Percentiles rank a stretch among this genome's conserved stretches.
phyloP scores from a whole-genome alignment of 306 rosid species.

The Rosa lucieae region DNA sequence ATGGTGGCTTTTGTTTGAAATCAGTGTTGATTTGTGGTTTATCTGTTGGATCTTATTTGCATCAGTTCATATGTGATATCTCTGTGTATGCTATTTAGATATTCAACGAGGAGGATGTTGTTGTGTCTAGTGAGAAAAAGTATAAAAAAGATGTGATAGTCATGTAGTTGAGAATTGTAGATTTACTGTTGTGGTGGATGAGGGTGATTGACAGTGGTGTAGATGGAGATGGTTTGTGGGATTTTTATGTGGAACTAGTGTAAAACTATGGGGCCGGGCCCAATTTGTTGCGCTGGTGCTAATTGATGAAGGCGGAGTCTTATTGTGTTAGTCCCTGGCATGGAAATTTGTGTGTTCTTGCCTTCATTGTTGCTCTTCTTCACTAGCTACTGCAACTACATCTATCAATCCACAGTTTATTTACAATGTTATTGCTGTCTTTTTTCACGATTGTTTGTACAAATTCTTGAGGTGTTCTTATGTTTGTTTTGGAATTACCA shows the following conservation, averaged over 20 bases:
- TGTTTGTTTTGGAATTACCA: not conserved
- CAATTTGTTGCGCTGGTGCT: not conserved
- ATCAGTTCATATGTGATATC: not conserved
- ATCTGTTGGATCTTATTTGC: not conserved
- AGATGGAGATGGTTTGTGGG: not conserved
- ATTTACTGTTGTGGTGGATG: no score
- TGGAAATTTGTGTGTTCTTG: not conserved
- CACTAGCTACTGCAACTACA: no score
- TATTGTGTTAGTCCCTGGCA: not conserved
- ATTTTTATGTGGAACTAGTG: not conserved
- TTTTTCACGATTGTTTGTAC: not conserved
- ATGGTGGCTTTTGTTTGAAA: not conserved
- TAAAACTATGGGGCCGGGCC: no score
- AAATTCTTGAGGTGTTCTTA: not conserved
- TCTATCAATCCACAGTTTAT: not conserved
- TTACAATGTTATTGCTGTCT: not conserved
- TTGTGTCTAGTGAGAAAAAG: not conserved
- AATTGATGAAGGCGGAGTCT: not conserved
- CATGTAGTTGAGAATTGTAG: not conserved
- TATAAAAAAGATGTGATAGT: not conserved
- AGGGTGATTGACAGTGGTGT: no score
- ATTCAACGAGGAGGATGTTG: not conserved
- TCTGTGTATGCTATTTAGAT: not conserved
- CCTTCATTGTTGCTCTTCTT: not conserved
- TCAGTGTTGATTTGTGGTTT: not conserved